Evolutionary conservation across 2,329 filamentous ascomycete genomes (phyloP).

Genomic region (Curvularia sp.): DNA sequence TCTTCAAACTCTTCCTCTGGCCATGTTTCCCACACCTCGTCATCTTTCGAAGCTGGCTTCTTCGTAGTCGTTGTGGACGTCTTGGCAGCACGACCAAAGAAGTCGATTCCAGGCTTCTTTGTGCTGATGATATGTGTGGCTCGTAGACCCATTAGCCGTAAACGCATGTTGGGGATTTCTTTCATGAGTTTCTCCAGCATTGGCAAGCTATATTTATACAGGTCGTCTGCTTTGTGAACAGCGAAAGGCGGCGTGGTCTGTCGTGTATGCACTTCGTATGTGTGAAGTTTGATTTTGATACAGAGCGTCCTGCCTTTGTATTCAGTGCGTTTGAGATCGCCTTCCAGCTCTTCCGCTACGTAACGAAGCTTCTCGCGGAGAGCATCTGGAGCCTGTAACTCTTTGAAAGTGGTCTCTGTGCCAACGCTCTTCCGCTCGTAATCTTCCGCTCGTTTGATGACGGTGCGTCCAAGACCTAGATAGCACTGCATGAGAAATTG

Average conservation of each 20-base stretch:
- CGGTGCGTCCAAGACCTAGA: constrained; percentile 84
- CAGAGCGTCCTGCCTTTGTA: constrained; percentile 91
- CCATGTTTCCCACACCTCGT: constrained; percentile 69
- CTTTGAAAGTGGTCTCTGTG: constrained; percentile 88
- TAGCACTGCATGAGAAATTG: constrained; percentile 85
- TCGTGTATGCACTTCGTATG: constrained; percentile 87
- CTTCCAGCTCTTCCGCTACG: constrained; percentile 85
- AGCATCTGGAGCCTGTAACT: constrained; percentile 72
- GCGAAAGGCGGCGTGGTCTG: constrained; percentile 78
- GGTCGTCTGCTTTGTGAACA: constrained; percentile 75
- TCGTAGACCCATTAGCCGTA: constrained; percentile 86
- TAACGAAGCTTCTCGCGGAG: constrained; percentile 79
- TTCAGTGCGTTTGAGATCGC: constrained; percentile 78
- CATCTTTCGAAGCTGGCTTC: constrained; percentile 20
- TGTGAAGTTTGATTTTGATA: constrained; percentile 92
- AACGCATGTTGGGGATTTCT: constrained; percentile 77
- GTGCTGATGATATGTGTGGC: constrained; percentile 88
- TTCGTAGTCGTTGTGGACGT: constrained; percentile 18
- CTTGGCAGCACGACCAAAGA: constrained; percentile 68
- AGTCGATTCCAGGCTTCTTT: constrained; percentile 79
- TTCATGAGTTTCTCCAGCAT: constrained; percentile 85
- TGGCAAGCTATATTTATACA: constrained; percentile 81
- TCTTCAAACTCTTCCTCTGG: constrained; percentile 71
- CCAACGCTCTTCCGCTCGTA: constrained; percentile 93
- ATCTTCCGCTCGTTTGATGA: constrained; percentile 83